Base-by-base conservation (phyloP, 345 rosid genomes). In the Dipteronia sinensis region DNA sequence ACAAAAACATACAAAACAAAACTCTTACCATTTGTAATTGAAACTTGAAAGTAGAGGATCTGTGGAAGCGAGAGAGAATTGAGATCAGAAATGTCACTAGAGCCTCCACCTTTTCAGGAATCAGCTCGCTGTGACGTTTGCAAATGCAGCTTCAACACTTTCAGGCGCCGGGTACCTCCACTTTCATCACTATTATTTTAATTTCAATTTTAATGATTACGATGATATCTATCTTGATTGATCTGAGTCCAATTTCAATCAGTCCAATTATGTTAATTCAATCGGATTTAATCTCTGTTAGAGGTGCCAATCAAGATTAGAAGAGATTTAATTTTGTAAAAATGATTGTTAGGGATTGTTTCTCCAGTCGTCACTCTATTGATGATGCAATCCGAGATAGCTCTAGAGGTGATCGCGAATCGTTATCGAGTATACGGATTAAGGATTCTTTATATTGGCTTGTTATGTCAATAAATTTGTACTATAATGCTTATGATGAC, bases 141-240 rank as follows among this genome's bases (percentile, higher is more conserved):
- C 73, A 89, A 89, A 79, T 90, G 97, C 87, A 89, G 90, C 84
- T 92, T 92, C 88, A 88, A 83, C 85, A 78, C 94, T 77, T 90
- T 92, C 90, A 79, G 92, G 69, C 86, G 94, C 71, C 90, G 93
- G 78, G 93, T 92, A 86, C 38, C 40, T 67, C 19, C 17, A 3
- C 5, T 11, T 17, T 56, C 8, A 23, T 10, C n/a, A 7, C 19
- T 2, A 23, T 65, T 65, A 23, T 65, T 65, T 17, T 47, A 20
- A 55, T 23, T 63, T 12, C 49, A 6, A 16, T 55, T 68, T 58
- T 27, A 53, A 20, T 38, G 65, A 23, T 47, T 58, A 67, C 74
- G 63, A 56, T 4, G 62, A 47, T 72, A 71, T 65, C 55, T 55
- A 38, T 64, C 22, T 80, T 69, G 76, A 73, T 20, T 64, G 73